phyloP scores from a whole-genome alignment of 306 rosid species.

The Elaeagnus macrophylla region DNA sequence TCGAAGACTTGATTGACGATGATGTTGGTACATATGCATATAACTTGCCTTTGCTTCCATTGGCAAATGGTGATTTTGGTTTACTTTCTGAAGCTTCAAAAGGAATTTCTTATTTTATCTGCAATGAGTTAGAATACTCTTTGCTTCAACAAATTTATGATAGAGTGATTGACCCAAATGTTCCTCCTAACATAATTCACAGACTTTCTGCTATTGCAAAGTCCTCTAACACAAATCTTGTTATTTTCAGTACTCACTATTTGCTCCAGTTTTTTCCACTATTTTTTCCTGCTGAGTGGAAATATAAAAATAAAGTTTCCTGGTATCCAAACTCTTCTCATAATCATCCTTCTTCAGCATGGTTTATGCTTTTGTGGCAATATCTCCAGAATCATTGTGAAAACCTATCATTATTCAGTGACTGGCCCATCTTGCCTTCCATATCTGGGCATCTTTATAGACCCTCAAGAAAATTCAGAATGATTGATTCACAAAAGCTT shows the following conservation, averaged over 20 bases:
- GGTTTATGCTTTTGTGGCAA: slow-evolving; percentile 77
- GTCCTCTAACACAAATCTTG: slow-evolving; percentile 67
- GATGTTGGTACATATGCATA: slow-evolving; percentile 70
- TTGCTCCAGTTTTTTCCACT: slow-evolving; percentile 57
- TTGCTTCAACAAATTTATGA: slow-evolving; percentile 55
- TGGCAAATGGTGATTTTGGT: slow-evolving; percentile 86
- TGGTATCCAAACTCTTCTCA: slow-evolving; percentile 68
- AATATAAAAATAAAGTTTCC: slow-evolving; percentile 59
- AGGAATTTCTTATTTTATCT: slow-evolving; percentile 66
- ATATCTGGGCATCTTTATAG: slow-evolving; percentile 64
- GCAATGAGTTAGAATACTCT: slow-evolving; percentile 66
- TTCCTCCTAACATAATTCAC: slow-evolving; percentile 45
- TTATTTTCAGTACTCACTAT: slow-evolving; percentile 45
- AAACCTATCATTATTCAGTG: slow-evolving; percentile 52
- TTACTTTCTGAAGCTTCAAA: slow-evolving; percentile 49
- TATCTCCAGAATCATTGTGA: slow-evolving; percentile 53
- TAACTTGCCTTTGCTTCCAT: slow-evolving; percentile 71
- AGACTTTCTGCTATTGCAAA: slow-evolving; percentile 78
- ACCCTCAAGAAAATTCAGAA: slow-evolving; percentile 55
- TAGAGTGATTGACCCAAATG: slow-evolving; percentile 56
- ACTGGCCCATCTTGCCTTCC: slow-evolving; percentile 95
- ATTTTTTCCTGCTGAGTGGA: slow-evolving; percentile 85
- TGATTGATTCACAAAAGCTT: slow-evolving; percentile 57
- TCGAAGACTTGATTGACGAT: slow-evolving; percentile 84
- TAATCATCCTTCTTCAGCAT: slow-evolving; percentile 64